These are phyloP conservation scores for Sclerotinia sclerotiorum DNA, from an alignment of 2,329 filamentous ascomycete species.

Conservation along the genomic window DNA sequence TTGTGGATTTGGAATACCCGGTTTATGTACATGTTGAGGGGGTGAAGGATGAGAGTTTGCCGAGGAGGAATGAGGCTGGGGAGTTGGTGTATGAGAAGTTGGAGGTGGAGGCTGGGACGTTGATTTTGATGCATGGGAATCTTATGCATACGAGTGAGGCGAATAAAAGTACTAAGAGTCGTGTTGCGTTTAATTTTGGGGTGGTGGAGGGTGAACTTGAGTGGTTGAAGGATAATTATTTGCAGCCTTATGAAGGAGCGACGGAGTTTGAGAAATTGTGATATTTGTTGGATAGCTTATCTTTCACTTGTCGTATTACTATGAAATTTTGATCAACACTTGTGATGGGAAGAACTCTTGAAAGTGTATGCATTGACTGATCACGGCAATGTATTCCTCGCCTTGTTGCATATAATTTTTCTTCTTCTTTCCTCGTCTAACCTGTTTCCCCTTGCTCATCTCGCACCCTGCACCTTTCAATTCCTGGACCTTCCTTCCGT, in stretches of 20 bases:
- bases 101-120: constrained; percentile 10
- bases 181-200: constrained; percentile 13
- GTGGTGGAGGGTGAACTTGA: constrained; percentile 1
- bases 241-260: constrained; percentile 13
- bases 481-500: background rate
- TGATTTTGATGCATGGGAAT: constrained; percentile 21
- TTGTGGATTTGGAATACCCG: background rate
- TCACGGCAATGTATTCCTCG: background rate
- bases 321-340: background rate
- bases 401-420: background rate
- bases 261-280: constrained; percentile 11
- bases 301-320: background rate
- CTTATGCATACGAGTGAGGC: constrained; percentile 18
- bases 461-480: no score
- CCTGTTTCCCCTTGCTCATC: background rate
- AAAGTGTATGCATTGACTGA: no score
- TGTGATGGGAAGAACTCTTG: background rate
- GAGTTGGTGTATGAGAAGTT: constrained; percentile 11
- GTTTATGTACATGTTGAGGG: background rate
- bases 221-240: constrained; percentile 13
- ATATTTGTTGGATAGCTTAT: background rate
- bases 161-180: constrained; percentile 12
- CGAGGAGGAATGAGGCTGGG: background rate
- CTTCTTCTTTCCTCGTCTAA: background rate
- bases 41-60: background rate